Base-by-base conservation (phyloP, 306 rosid species). In the Vigna hirtella region DNA sequence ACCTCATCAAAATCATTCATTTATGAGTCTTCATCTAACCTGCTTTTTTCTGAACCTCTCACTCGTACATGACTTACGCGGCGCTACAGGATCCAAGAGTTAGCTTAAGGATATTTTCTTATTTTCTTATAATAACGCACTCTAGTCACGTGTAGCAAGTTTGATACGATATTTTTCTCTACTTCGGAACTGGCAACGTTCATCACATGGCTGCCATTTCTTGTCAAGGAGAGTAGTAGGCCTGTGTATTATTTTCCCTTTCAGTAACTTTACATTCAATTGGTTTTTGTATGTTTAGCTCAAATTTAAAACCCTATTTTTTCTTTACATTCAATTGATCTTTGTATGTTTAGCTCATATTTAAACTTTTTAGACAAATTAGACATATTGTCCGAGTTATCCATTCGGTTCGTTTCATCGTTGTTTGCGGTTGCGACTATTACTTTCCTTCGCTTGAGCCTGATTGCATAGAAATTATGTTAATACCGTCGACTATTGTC, bases 31-130 rank as follows among this genome's bases (percentile, higher is more conserved):
- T 15, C 4, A 1, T 9, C 1, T 1, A 24, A 30, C n/a, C 67
- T 15, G 3, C 10, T 15, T 16, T 56, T 56, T 56, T 73, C 52
- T 38, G 53, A 55, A 38, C 40, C 77, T 38, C n/a, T 73, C 17
- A 66, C 32, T 42, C n/a, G 34, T 42, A 3, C 48, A n/a, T 57
- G 66, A 38, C 48, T 20, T 55, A 42, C 17, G 77, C 10, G 77
- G 43, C 16, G 13, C 32, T 11, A 26, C 43, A 8, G 24, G 56
- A 73, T 57, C 45, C 68, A 57, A 7, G 22, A 56, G 42, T 42
- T 42, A 12, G 50, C 13, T 42, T 12, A 1, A 26, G 28, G 38
- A 42, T 42, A 22, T 43, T 57, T 18, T 43, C 18, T 30, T 30
- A 26, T 26, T 26, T 26, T 26, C 28, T 43, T 43, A 20, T 6